phyloP scores from a whole-genome alignment of 1,139 yeast species.

The Citeromyces hawaiiensis region DNA sequence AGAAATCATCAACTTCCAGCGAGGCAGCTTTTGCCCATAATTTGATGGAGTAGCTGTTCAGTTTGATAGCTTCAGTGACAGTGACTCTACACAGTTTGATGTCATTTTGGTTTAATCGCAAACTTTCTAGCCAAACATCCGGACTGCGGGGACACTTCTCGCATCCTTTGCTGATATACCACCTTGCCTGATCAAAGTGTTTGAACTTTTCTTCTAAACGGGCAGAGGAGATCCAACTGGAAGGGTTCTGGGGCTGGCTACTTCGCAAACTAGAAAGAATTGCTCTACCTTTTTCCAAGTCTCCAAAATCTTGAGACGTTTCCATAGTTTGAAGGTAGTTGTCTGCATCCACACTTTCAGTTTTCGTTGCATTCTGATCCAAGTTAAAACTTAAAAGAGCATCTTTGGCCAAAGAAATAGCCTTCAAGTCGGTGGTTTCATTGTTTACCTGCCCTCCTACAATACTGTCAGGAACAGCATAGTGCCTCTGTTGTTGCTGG shows the following conservation, averaged over 20 bases:
- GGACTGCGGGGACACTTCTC: conserved; percentile 50
- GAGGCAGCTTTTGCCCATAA: conserved; percentile 67
- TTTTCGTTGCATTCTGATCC: conserved; percentile 15
- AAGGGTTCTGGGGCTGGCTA: conserved; percentile 61
- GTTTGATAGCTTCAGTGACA: conserved; percentile 52
- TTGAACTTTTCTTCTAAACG: conserved; percentile 59
- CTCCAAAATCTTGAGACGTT: conserved; percentile 26
- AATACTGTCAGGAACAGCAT: conserved; percentile 75
- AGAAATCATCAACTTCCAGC: conserved; percentile 41
- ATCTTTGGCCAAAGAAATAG: conserved; percentile 40
- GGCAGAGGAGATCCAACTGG: conserved; percentile 86
- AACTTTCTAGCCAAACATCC: conserved; percentile 72
- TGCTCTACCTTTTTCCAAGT: conserved; percentile 41
- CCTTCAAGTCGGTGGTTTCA: conserved; percentile 17
- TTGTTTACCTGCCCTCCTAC: conserved; percentile 20
- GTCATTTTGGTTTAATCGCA: conserved; percentile 47
- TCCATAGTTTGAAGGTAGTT: conserved; percentile 8
- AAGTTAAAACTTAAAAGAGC: conserved; percentile 33
- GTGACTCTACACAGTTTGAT: conserved; percentile 34
- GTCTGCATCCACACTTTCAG: conserved; percentile 8
- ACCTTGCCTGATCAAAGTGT: conserved; percentile 42
- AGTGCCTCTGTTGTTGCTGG: conserved; percentile 54
- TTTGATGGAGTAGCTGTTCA: conserved; percentile 37
- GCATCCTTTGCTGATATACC: conserved; percentile 62
- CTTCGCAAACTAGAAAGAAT: conserved; percentile 58